Evolutionary conservation across 768 basidiomycete species (phyloP).

Genomic region (Termitomyces sp.): DNA sequence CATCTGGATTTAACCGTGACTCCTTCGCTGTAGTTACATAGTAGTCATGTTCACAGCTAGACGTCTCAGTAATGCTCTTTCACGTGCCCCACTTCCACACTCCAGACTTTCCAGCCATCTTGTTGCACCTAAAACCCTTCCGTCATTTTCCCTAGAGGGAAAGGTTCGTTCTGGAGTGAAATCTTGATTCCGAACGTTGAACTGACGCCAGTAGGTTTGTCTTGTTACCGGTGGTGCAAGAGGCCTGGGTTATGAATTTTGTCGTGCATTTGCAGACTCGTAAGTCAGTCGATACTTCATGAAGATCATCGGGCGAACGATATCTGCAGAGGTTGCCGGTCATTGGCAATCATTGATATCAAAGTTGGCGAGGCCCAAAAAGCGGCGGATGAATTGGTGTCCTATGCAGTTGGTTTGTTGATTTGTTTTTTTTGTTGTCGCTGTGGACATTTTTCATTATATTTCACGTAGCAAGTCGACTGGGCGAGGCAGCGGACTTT

Average conservation of each 20-base stretch:
- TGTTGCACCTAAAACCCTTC: conserved; percentile 48
- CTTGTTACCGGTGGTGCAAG: conserved; percentile 91
- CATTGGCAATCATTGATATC: conserved; percentile 80
- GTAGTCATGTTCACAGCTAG: not conserved
- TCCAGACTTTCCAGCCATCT: conserved; percentile 5
- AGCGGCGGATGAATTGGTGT: conserved; percentile 65
- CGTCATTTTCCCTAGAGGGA: conserved; percentile 74
- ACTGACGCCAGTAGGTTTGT: conserved; percentile 57
- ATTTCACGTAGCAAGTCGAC: conserved; percentile 47
- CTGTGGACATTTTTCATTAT: conserved; percentile 8
- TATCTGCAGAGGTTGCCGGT: conserved; percentile 66
- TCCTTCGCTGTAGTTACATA: not conserved
- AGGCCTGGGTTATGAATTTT: conserved; percentile 89
- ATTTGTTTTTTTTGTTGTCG: not conserved
- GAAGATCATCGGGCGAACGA: not conserved
- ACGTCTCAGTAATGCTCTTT: not conserved
- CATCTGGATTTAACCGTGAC: too few species aligned
- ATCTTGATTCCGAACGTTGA: not conserved
- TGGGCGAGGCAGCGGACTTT: conserved; percentile 52
- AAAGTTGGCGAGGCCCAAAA: conserved; percentile 61
- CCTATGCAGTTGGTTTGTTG: conserved; percentile 25
- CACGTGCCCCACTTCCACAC: not conserved
- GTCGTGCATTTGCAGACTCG: conserved; percentile 87
- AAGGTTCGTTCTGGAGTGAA: conserved; percentile 46
- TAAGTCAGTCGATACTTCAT: conserved; percentile 31